These are phyloP conservation scores for Volvariella volvacea DNA, from an alignment of 1,284 basidiomycete genomes.

Conservation along the genomic window DNA sequence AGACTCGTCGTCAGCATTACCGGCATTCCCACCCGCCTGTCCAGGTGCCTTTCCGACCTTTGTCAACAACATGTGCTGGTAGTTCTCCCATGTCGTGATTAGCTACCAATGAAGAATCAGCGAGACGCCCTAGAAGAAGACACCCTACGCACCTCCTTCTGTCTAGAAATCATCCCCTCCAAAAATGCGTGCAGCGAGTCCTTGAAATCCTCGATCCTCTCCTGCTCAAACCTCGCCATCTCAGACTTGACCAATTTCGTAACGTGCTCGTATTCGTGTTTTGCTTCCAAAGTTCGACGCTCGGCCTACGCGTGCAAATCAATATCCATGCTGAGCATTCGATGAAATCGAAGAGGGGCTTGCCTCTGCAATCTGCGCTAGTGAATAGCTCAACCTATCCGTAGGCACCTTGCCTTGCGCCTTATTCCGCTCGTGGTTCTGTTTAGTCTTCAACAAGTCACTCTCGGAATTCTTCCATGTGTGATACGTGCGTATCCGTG, in stretches of 20 bases:
- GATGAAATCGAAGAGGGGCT: conserved; percentile 14
- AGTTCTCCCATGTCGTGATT: conserved; percentile 66
- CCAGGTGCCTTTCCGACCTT: conserved; percentile 16
- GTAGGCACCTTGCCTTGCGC: conserved; percentile 62
- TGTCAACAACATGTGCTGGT: conserved; percentile 62
- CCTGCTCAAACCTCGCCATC: conserved; percentile 89
- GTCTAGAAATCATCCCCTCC: conserved; percentile 75
- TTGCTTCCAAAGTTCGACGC: conserved; percentile 71
- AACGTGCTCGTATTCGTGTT: conserved; percentile 84
- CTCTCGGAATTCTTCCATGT: conserved; percentile 76
- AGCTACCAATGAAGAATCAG: conserved; percentile 33
- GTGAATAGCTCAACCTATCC: conserved; percentile 60
- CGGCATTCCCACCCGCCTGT: too few species aligned
- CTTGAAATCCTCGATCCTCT: conserved; percentile 88
- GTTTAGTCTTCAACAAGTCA: conserved; percentile 67
- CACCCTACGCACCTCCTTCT: conserved; percentile 60
- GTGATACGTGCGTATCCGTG: conserved; percentile 79
- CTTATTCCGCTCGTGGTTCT: conserved; percentile 77
- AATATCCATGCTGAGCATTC: conserved; percentile 4
- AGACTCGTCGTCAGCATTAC: too few species aligned
- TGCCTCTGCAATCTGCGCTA: conserved; percentile 78
- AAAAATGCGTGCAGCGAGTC: conserved; percentile 69
- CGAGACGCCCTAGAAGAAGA: background rate
- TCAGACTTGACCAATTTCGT: conserved; percentile 87
- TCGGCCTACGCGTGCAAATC: conserved; percentile 55